phyloP scores from a whole-genome alignment of 1,139 yeast genomes.

The Diutina sp. region DNA sequence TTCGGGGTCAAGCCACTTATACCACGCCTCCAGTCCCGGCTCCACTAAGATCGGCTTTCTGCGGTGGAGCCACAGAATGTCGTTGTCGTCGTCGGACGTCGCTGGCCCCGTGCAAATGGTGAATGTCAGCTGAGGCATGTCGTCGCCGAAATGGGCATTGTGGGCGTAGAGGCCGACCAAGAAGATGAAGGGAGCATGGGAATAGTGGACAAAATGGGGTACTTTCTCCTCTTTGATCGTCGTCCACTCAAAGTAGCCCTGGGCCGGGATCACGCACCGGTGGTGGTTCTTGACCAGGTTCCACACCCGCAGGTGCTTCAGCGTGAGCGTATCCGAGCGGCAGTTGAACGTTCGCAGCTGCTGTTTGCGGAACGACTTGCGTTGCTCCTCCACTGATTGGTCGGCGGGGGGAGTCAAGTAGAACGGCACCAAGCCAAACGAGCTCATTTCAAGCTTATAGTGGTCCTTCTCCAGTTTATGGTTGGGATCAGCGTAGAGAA shows the following conservation, averaged over 20 bases:
- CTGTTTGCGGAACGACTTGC: neutral
- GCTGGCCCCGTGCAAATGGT: constrained; percentile 72
- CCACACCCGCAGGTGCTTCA: constrained; percentile 35
- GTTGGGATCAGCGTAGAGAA: neutral
- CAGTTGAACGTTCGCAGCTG: constrained; percentile 39
- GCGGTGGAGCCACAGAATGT: constrained; percentile 55
- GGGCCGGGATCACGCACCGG: constrained; percentile 64
- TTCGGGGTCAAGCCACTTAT: constrained; percentile 47
- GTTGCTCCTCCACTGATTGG: neutral
- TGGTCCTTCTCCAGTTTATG: neutral
- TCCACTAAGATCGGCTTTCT: constrained; percentile 65
- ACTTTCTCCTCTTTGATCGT: constrained; percentile 19
- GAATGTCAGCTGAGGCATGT: constrained; percentile 29
- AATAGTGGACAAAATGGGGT: constrained; percentile 57
- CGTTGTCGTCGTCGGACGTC: constrained; percentile 23
- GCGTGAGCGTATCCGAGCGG: constrained; percentile 39
- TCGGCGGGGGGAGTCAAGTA: neutral
- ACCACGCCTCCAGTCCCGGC: constrained; percentile 45
- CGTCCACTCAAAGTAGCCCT: constrained; percentile 83
- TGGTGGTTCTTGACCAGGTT: constrained; percentile 19
- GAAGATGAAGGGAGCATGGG: constrained; percentile 38
- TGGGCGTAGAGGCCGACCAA: constrained; percentile 63
- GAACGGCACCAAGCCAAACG: neutral
- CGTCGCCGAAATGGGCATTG: constrained; percentile 15
- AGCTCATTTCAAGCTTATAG: neutral